Percentiles rank a stretch among this genome's conserved stretches.
Conservation (phyloP, 257 asterid genomes). For the Solanum gandarillasii region DNA sequence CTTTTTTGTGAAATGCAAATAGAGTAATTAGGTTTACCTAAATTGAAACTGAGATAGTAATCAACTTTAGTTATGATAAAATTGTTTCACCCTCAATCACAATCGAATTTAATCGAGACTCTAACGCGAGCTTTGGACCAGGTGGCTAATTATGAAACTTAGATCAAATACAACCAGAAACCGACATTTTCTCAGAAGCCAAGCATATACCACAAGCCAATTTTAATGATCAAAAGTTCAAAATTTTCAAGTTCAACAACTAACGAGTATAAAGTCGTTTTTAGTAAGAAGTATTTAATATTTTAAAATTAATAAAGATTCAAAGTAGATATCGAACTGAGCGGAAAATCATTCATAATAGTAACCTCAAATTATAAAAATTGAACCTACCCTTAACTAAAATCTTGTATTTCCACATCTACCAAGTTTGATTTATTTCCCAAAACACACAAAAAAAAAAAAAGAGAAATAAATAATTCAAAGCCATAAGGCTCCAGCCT, state of each 20-base stretch:
- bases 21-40: background rate
- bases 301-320: background rate
- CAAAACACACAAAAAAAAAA: background rate
- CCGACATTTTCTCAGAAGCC: background rate
- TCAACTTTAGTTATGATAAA: rapidly evolving
- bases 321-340: rapidly evolving
- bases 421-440: background rate
- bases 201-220: background rate
- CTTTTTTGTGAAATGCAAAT: background rate
- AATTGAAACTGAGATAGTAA: background rate
- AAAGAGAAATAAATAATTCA: constrained; percentile 6
- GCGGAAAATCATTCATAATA: background rate
- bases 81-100: no score
- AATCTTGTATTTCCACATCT: background rate
- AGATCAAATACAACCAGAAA: background rate
- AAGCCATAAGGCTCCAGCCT: constrained; percentile 82
- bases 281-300: background rate
- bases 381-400: background rate
- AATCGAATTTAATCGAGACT: no score
- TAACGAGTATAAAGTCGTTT: background rate
- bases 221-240: background rate
- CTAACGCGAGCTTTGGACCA: no score
- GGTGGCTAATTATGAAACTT: background rate
- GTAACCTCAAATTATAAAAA: background rate
- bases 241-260: background rate